Percentiles rank a stretch among this genome's conserved stretches.
Conservation (phyloP, 192 early-diverging fungal species). For the Pilobolus umbonatus region DNA sequence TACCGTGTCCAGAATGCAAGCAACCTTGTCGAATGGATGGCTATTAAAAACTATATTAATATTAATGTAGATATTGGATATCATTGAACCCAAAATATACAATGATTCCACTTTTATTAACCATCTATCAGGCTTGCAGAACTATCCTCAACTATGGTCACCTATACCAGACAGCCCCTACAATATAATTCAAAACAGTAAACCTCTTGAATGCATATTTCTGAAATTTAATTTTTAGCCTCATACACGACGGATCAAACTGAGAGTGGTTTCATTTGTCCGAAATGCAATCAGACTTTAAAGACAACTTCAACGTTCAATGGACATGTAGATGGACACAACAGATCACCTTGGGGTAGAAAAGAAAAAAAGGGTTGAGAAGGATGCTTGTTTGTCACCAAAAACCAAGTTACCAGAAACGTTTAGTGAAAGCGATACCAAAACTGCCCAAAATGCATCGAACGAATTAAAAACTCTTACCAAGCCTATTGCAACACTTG, state of each 20-base stretch:
- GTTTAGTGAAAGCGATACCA: conserved; percentile 1
- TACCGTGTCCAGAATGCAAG: no score
- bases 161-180: no score
- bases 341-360: not conserved
- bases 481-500: conserved; percentile 8
- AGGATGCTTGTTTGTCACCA: not conserved
- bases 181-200: conserved; percentile 6
- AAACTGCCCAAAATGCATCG: not conserved
- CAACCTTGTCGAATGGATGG: no score
- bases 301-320: not conserved
- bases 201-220: not conserved
- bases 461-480: conserved; percentile 4
- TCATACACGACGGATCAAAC: not conserved
- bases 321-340: not conserved
- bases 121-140: no score
- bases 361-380: not conserved
- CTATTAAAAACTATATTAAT: no score
- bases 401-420: not conserved
- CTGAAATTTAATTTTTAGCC: conserved; percentile 4
- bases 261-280: not conserved
- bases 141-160: no score
- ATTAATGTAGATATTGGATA: no score
- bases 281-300: not conserved
- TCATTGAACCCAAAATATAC: no score
- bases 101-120: no score